A percentile compares a stretch with the other conserved stretches of the same genome.
phyloP scores from a whole-genome alignment of 2,329 filamentous ascomycete species.

The Calonectria crousiana region DNA sequence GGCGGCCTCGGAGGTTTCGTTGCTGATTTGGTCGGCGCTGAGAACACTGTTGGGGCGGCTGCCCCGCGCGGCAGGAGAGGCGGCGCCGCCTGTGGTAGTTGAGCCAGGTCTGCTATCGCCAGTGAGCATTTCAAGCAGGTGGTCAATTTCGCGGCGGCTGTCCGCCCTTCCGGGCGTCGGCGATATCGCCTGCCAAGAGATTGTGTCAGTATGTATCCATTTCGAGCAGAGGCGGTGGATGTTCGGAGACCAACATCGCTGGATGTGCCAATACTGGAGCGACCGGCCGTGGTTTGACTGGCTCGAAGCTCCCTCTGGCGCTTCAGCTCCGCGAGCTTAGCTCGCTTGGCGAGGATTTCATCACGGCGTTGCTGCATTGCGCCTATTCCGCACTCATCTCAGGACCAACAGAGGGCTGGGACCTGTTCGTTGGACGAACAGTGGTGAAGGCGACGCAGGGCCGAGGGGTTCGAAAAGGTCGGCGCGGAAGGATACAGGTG shows the following conservation, averaged over 20 bases:
- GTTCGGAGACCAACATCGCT: slow-evolving; percentile 73
- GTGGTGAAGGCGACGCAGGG: slow-evolving; percentile 2
- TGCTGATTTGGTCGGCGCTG: slow-evolving; percentile 84
- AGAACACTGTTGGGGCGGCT: slow-evolving; percentile 90
- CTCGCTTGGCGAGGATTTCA: slow-evolving; percentile 96
- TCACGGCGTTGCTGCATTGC: slow-evolving; percentile 86
- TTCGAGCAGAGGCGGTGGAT: slow-evolving; percentile 30
- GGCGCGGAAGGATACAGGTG: not conserved
- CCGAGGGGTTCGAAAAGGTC: not conserved
- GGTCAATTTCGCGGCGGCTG: slow-evolving; percentile 82
- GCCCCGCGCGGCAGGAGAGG: slow-evolving; percentile 74
- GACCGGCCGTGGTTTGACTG: slow-evolving; percentile 77
- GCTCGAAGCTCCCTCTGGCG: slow-evolving; percentile 87
- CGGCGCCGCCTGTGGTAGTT: slow-evolving; percentile 71
- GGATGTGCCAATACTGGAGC: slow-evolving; percentile 75
- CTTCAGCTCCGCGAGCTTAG: slow-evolving; percentile 96
- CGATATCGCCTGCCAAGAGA: slow-evolving; percentile 63
- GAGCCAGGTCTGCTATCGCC: slow-evolving; percentile 81
- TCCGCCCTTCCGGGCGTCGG: slow-evolving; percentile 78
- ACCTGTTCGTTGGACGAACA: slow-evolving; percentile 34
- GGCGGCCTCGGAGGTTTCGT: slow-evolving; percentile 74
- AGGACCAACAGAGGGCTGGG: slow-evolving; percentile 46
- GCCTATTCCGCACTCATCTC: slow-evolving; percentile 61
- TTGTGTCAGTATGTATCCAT: slow-evolving; percentile 27
- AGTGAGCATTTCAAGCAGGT: slow-evolving; percentile 85